A percentile compares a stretch with the other conserved stretches of the same genome.
Evolutionary conservation across 345 rosid species (phyloP).

Genomic region (Salix caprea): DNA sequence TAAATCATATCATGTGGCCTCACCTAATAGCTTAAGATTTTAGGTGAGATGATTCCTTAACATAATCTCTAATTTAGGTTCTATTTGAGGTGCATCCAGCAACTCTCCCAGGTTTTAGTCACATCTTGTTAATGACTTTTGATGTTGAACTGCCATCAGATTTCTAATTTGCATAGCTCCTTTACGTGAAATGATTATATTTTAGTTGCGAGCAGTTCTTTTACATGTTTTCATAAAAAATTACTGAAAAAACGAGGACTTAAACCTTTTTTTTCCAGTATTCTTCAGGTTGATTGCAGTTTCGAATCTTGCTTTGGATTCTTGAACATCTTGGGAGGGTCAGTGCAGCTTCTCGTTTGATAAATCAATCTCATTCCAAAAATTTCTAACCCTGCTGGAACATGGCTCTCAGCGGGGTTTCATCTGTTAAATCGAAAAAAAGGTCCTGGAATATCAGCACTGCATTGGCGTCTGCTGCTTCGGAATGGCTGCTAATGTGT

Average conservation of each 20-base stretch:
- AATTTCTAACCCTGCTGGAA: slow-evolving; percentile 15
- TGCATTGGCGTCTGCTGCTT: slow-evolving; percentile 61
- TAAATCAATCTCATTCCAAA: slow-evolving; percentile 10
- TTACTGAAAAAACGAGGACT: background rate
- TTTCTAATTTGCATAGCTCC: background rate
- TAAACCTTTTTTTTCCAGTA: slow-evolving; percentile 1
- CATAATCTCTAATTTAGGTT: background rate
- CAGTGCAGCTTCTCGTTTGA: slow-evolving; percentile 14
- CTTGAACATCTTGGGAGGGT: slow-evolving; percentile 20
- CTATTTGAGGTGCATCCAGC: too few relatives aligned
- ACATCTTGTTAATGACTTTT: background rate
- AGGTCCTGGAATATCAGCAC: slow-evolving; percentile 31
- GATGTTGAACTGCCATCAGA: background rate
- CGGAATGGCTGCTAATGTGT: slow-evolving; percentile 73
- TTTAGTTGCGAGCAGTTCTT: background rate
- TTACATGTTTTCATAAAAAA: background rate
- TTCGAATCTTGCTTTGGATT: slow-evolving; percentile 15
- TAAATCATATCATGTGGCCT: too few relatives aligned
- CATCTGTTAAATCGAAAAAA: slow-evolving; percentile 39
- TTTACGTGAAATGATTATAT: background rate
- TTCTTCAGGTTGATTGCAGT: slow-evolving; percentile 27
- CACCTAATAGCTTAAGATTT: background rate
- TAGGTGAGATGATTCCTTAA: background rate
- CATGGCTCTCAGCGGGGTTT: slow-evolving; percentile 47
- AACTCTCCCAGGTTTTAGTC: background rate